Conservation (phyloP, 352 stramenopile genomes). For the Detonula confervacea region DNA sequence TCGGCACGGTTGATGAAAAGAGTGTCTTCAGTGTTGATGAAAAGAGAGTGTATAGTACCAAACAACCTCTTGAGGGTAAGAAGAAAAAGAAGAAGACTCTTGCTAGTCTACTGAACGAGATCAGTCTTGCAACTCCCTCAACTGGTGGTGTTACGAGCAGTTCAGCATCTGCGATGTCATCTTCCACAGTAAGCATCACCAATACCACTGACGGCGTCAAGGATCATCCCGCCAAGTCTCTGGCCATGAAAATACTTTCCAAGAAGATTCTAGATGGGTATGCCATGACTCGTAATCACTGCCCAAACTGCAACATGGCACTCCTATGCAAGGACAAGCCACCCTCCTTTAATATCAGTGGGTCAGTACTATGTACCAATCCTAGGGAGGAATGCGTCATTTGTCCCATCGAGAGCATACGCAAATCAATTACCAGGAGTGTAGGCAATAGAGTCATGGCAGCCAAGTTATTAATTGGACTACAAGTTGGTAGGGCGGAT, state of each 20-base stretch:
- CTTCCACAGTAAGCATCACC: too few relatives aligned
- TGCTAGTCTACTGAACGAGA: neutral
- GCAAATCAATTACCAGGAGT: neutral
- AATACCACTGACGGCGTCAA: neutral
- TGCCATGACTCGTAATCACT: constrained; percentile 37
- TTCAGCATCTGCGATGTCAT: too few relatives aligned
- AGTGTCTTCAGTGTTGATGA: constrained; percentile 2
- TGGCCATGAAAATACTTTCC: constrained; percentile 39
- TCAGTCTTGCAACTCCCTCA: neutral
- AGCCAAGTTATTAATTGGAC: neutral
- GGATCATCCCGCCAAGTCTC: neutral
- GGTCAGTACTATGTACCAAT: neutral
- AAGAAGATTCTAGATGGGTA: constrained; percentile 35
- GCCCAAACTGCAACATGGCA: constrained; percentile 24
- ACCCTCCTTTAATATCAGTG: neutral
- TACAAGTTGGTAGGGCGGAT: neutral
- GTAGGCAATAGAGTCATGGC: constrained; percentile 19
- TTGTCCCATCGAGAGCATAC: constrained; percentile 16
- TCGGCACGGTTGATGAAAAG: constrained; percentile 1
- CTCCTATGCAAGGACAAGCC: neutral
- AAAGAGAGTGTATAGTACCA: too few relatives aligned
- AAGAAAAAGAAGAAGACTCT: neutral
- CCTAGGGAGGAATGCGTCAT: constrained; percentile 21
- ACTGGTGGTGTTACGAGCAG: neutral
- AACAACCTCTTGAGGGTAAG: too few relatives aligned